These are phyloP conservation scores for Sporisorium exsertum DNA, from an alignment of 1,284 basidiomycete genomes.

Conservation along the genomic window DNA sequence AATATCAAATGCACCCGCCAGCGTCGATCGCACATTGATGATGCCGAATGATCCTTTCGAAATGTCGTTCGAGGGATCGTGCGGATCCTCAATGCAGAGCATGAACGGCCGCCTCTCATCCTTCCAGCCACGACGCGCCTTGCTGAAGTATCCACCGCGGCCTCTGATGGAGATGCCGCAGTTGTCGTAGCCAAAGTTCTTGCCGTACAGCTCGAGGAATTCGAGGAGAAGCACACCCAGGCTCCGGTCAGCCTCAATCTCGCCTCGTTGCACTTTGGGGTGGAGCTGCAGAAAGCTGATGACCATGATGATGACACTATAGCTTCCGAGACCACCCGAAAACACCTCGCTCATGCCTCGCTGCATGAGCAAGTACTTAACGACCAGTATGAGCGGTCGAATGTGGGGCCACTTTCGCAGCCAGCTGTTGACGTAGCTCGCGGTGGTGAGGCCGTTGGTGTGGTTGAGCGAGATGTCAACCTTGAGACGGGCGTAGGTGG, in stretches of 20 bases:
- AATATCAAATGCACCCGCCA: slow-evolving; percentile 87
- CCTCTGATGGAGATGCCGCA: slow-evolving; percentile 81
- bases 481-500: slow-evolving; percentile 74
- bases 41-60: slow-evolving; percentile 89
- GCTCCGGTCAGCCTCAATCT: slow-evolving; percentile 87
- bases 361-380: slow-evolving; percentile 90
- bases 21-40: slow-evolving; percentile 80
- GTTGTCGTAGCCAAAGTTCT: slow-evolving; percentile 79
- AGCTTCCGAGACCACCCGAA: slow-evolving; percentile 92
- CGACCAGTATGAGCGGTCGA: slow-evolving; percentile 76
- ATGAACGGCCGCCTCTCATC: slow-evolving; percentile 73
- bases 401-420: slow-evolving; percentile 80
- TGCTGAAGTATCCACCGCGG: slow-evolving; percentile 81
- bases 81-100: slow-evolving; percentile 94
- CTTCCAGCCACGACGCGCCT: slow-evolving; percentile 58
- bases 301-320: slow-evolving; percentile 91
- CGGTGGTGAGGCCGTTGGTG: slow-evolving; percentile 81
- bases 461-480: slow-evolving; percentile 69
- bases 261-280: slow-evolving; percentile 87
- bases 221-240: slow-evolving; percentile 92
- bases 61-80: slow-evolving; percentile 89
- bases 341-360: slow-evolving; percentile 97
- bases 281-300: slow-evolving; percentile 96
- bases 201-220: slow-evolving; percentile 95
- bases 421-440: slow-evolving; percentile 84